A percentile compares a stretch with the other conserved stretches of the same genome.
phyloP scores from a whole-genome alignment of 495 filamentous ascomycete genomes.

The Jackrogersella minutella region DNA sequence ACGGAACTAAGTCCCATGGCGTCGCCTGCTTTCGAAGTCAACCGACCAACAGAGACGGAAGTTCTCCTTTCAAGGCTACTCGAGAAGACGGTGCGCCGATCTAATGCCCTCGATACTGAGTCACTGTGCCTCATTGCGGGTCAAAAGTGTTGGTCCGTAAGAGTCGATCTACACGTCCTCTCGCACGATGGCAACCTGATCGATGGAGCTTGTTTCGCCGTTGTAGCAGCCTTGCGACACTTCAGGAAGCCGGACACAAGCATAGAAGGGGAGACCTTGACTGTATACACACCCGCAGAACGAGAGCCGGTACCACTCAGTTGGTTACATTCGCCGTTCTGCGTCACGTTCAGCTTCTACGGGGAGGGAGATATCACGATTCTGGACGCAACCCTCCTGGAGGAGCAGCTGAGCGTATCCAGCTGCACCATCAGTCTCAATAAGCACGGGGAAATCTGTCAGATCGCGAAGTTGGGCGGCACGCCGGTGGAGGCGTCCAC shows the following conservation, averaged over 20 bases:
- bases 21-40: conserved; percentile 87
- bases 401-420: conserved; percentile 86
- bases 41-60: conserved; percentile 82
- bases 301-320: conserved; percentile 87
- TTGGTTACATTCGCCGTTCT: conserved; percentile 88
- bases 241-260: conserved; percentile 88
- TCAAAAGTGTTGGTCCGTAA: conserved; percentile 86
- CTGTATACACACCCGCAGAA: conserved; percentile 82
- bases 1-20: conserved; percentile 93
- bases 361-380: conserved; percentile 71
- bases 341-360: conserved; percentile 84
- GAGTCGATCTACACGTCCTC: conserved; percentile 88
- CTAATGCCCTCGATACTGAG: conserved; percentile 90
- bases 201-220: conserved; percentile 82
- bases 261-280: conserved; percentile 81
- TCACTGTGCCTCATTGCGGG: conserved; percentile 92
- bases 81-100: conserved; percentile 92
- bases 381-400: conserved; percentile 78
- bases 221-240: conserved; percentile 86
- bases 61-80: conserved; percentile 83
- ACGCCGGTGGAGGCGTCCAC: conserved; percentile 77
- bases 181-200: conserved; percentile 89
- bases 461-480: conserved; percentile 87
- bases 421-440: conserved; percentile 88
- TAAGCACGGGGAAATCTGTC: conserved; percentile 87